Evolutionary conservation across 345 rosid species (phyloP).

Genomic region (Boechera retrofracta): DNA sequence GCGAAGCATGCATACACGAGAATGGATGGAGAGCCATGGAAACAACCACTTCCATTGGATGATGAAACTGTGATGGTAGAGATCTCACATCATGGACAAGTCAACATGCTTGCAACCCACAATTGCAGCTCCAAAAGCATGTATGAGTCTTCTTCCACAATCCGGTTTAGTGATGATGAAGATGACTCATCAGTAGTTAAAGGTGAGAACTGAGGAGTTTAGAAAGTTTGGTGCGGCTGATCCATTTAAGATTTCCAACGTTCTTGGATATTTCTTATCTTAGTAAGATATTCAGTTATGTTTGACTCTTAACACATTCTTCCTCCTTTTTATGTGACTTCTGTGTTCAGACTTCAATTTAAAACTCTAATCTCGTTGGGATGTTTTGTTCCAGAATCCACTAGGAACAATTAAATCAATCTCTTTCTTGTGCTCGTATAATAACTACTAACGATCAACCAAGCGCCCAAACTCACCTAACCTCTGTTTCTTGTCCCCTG

Average conservation of each 20-base stretch:
- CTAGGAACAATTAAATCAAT: neutral
- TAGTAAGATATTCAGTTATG: too few relatives aligned
- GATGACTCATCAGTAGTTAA: conserved; percentile 38
- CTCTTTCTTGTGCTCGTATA: neutral
- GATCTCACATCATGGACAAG: conserved; percentile 86
- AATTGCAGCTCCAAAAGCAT: conserved; percentile 66
- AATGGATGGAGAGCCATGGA: conserved; percentile 94
- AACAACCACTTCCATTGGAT: conserved; percentile 73
- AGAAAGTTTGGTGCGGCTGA: too few relatives aligned
- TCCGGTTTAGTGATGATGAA: conserved; percentile 45
- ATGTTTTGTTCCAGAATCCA: neutral
- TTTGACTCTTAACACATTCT: too few relatives aligned
- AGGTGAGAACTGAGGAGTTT: conserved; percentile 27
- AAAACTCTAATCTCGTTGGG: neutral
- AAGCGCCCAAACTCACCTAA: neutral
- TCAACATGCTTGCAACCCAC: conserved; percentile 76
- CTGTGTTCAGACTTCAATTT: neutral
- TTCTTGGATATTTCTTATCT: too few relatives aligned
- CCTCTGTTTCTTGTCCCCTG: conserved; percentile 9
- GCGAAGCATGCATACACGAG: conserved; percentile 82
- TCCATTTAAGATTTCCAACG: too few relatives aligned
- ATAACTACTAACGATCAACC: neutral
- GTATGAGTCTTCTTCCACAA: conserved; percentile 44
- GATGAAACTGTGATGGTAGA: conserved; percentile 78
- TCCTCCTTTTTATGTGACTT: too few relatives aligned